Evolutionary conservation across 2,329 filamentous ascomycete species (phyloP), one percentile per base, ranked within the genome.

Genomic region (Cercospora beticola): DNA sequence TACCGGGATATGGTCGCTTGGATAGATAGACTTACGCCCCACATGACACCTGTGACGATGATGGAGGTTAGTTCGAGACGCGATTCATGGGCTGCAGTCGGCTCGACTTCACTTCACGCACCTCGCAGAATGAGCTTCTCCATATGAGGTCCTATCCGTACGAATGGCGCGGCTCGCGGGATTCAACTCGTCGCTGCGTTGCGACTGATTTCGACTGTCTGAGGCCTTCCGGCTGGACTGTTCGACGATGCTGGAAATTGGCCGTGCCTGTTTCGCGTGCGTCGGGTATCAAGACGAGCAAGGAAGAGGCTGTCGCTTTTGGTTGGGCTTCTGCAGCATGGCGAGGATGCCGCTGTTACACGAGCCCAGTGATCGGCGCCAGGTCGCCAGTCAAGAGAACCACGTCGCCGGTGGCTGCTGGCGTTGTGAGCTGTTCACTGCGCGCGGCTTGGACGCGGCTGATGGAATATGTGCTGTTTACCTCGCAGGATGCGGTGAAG

Each of bases 91-190:
- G 30, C 52, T 57, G n/a, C 18, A 33, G 40, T 52, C 26, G 36
- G 56, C 56, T 40, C 28, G 3, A 46, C 23, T 57, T 36, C 56
- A 26, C 23, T 23, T 33, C 46, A 69, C 72, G 54, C 68, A 74
- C 72, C 71, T 67, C 70, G 69, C 70, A 74, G 67, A 57, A 74
- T 73, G 57, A 74, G 68, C 71, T 73, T 74, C 57, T 74, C 72
- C 68, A 73, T 71, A 62, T 54, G 63, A 63, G 58, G 21, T 54
- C 49, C 62, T 68, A 58, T 60, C 49, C 56, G 49, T 62, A 30
- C 62, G 63, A 65, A 58, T 21, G 57, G 54, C 26, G 31, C 63
- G 33, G 49, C 59, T 59, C 62, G 66, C 31, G 12, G 30, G 2
- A 3, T 36, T 62, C 21, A n/a, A 14, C 57, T 54, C 63, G 49